phyloP scores from a whole-genome alignment of 345 rosid genomes.

The Citrus sp. region DNA sequence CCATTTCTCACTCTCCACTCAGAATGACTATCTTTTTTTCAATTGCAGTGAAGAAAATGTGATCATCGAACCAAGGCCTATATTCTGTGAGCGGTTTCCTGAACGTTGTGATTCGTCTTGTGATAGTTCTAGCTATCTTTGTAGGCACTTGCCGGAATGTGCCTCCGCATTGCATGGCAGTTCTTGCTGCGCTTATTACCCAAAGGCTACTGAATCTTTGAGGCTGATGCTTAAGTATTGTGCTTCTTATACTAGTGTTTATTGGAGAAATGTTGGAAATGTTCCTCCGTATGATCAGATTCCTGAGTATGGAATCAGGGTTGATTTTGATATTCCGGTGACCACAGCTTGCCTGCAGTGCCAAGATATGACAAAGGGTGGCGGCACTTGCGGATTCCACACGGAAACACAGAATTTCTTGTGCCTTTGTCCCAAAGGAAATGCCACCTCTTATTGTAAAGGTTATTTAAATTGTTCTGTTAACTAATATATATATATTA shows the following conservation, averaged over 20 bases:
- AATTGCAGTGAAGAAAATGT: constrained; percentile 66
- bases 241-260: constrained; percentile 76
- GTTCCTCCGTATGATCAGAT: constrained; percentile 56
- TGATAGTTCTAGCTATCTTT: constrained; percentile 81
- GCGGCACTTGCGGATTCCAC: constrained; percentile 74
- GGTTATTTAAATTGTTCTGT: constrained; percentile 29
- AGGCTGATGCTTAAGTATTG: constrained; percentile 82
- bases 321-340: constrained; percentile 78
- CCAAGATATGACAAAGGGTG: constrained; percentile 73
- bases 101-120: constrained; percentile 88
- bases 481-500: too few relatives aligned
- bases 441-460: constrained; percentile 65
- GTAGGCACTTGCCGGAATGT: constrained; percentile 83
- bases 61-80: constrained; percentile 74
- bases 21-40: constrained; percentile 91
- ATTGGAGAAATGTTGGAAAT: constrained; percentile 65
- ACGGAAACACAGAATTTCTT: constrained; percentile 49
- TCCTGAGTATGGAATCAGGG: constrained; percentile 78
- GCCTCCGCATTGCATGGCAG: constrained; percentile 38
- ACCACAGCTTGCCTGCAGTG: constrained; percentile 77
- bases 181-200: constrained; percentile 84
- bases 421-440: constrained; percentile 63
- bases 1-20: constrained; percentile 69
- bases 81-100: constrained; percentile 83
- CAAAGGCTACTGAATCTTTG: constrained; percentile 77